Evolutionary conservation across 805 yeast species (phyloP), one percentile per base, ranked within the genome.

Genomic region (Nakazawaea laoshanensis): DNA sequence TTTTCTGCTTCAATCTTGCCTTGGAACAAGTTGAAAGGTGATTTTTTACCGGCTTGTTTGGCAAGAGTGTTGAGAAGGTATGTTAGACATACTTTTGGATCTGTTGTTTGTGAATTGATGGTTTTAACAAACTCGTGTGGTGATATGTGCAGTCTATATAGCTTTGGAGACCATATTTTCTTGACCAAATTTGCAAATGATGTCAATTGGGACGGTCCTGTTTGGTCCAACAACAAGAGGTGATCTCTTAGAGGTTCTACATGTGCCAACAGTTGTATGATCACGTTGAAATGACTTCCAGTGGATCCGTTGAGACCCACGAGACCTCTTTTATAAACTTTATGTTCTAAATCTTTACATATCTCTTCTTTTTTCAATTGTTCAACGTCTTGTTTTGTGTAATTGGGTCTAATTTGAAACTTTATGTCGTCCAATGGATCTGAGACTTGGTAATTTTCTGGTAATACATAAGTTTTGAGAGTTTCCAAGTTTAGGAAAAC

Each of bases 101-200:
- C 71, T 3, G 19, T 55, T 57, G 5, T 62, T 28, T 3, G 61
- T 48, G 44, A 68, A 70, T 26, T 52, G 4, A 78, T 52, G 39
- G 55, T 59, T 37, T 74, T 74, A 28, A 78, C 48, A 6, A 84
- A 53, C 32, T 77, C 85, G 46, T 74, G 80, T 1, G 85, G 77
- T 0, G 89, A 75, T 2, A 81, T 61, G 44, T 80, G 85, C 3
- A 65, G 50, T 42, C 67, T 72, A 50, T 74, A 75, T 15, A 82
- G 58, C 25, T 56, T 55, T 0, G 66, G 55, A 4, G 78, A 79
- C 88, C 89, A 84, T 7, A 80, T 30, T 42, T 75, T 79, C 38
- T 78, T 63, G 0, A 70, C 44, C 14, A 79, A 47, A 4, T 61
- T 39, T 0, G 74, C 61, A 23, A 79, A 49, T 38, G 66, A 53